Base-by-base conservation (phyloP, 2,329 filamentous ascomycete species). In the Pseudonectria buxi region DNA sequence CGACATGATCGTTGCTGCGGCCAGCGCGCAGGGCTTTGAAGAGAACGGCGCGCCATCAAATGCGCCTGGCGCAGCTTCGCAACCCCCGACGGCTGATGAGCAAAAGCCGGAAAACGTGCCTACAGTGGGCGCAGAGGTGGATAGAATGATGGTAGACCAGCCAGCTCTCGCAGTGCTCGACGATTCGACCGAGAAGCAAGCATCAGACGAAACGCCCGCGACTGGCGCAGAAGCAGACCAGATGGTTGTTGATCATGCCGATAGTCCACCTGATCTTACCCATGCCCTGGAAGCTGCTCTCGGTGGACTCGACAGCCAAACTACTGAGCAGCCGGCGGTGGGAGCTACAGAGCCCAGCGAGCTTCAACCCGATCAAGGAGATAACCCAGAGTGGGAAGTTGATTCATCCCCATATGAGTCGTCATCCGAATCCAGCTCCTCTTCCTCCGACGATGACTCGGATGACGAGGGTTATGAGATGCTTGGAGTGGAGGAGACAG, bases 401-500 rank as follows among this genome's bases (percentile, higher is more conserved):
- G 85, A 90, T 51, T 88, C 83, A 2, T 86, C 82, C 1, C 83
- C 83, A 0, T 83, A 83, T 53, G 77, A 81, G 51, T 85, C 81
- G 6, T 85, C 76, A 1, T 72, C 71, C 1, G 70, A 76, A 11
- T 76, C 73, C 4, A 71, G 66, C 53, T 69, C 63, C 48, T 79
- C 77, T 3, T 76, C 73, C 0, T 75, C 72, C n/a, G 72, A 74
- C 33, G 72, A 77, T 37, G 74, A 75, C 40, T 75, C 72, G 2
- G 73, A 64, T 27, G 58, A 75, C 35, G 79, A 78, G 40, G 76
- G 75, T 22, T 87, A 87, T 50, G 76, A 84, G 35, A 71, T 89
- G 28, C 68, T 95, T 2, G 81, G 81, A 35, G 76, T 88, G 3
- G 86, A 89, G 51, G 88, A 94, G 56, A 83, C 86, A 38, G 87